phyloP scores from a whole-genome alignment of 2,329 filamentous ascomycete genomes.

The Pseudocercospora ulei region DNA sequence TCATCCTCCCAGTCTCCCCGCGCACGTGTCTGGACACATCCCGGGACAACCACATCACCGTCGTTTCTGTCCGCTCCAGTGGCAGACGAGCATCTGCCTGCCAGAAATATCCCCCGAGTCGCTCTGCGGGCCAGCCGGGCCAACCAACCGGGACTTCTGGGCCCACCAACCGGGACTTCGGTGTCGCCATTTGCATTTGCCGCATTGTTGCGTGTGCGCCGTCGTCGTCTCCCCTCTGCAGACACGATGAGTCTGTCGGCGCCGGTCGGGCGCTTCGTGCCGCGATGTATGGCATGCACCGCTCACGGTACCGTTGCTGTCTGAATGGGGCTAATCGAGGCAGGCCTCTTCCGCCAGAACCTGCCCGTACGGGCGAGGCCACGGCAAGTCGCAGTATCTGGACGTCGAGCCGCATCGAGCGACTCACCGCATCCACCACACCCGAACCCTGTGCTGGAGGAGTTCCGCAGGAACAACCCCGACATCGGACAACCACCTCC shows the following conservation, averaged over 20 bases:
- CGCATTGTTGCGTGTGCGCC: not conserved
- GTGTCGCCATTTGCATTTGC: no score
- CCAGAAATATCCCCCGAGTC: no score
- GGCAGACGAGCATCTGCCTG: no score
- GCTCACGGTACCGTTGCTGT: constrained; percentile 1
- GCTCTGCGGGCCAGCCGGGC: no score
- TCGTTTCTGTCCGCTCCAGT: no score
- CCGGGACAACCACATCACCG: no score
- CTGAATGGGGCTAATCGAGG: constrained; percentile 3
- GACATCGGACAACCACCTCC: constrained; percentile 8
- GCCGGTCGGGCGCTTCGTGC: constrained; percentile 52
- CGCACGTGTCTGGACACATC: no score
- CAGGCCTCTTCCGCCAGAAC: constrained; percentile 10
- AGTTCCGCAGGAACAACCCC: constrained; percentile 39
- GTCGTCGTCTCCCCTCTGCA: not conserved
- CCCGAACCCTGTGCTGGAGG: constrained; percentile 53
- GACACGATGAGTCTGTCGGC: constrained; percentile 54
- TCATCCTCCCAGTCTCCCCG: no score
- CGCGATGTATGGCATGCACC: constrained; percentile 46
- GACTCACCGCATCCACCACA: constrained; percentile 7
- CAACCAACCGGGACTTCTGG: no score
- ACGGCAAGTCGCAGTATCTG: constrained; percentile 11
- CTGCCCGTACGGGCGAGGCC: constrained; percentile 13
- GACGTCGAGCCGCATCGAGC: constrained; percentile 11
- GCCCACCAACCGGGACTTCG: no score